These are phyloP conservation scores for Scenedesmus sp. DNA, from an alignment of 163 green algal species.

Conservation along the genomic window DNA sequence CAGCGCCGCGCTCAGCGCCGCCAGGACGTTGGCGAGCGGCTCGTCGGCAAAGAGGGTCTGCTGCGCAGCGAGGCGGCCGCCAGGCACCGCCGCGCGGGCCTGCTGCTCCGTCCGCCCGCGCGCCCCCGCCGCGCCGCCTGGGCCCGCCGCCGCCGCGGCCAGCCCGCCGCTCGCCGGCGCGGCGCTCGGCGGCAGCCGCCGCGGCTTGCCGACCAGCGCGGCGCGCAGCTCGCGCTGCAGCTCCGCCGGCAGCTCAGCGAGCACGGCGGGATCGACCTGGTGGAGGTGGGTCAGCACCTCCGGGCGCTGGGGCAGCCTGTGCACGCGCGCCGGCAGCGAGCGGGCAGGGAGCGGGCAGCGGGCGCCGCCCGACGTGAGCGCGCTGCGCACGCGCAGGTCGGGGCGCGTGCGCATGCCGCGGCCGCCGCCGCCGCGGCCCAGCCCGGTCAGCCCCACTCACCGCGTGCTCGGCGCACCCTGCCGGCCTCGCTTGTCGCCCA, in stretches of 20 bases:
- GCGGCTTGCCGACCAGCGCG: not conserved
- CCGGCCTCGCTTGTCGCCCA: not conserved
- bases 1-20: not conserved
- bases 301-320: slow-evolving; percentile 4
- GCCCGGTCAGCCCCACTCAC: no score
- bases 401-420: no score
- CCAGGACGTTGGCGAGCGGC: not conserved
- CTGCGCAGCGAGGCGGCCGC: not conserved
- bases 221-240: slow-evolving; percentile 34
- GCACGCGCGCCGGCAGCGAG: not conserved
- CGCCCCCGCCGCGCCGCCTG: not conserved
- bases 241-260: slow-evolving; percentile 42
- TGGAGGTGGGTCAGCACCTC: slow-evolving; percentile 35
- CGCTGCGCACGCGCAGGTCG: no score
- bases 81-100: not conserved
- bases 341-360: no score
- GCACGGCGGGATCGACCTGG: slow-evolving; percentile 47
- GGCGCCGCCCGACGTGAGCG: no score
- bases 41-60: slow-evolving; percentile 26
- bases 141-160: not conserved
- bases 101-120: not conserved
- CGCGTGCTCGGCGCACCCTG: not conserved
- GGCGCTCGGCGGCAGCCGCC: not conserved
- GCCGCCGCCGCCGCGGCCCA: no score
- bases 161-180: not conserved